A percentile compares a stretch with the other conserved stretches of the same genome.
phyloP scores from a whole-genome alignment of 2,329 filamentous ascomycete genomes.

The Alternaria panax region DNA sequence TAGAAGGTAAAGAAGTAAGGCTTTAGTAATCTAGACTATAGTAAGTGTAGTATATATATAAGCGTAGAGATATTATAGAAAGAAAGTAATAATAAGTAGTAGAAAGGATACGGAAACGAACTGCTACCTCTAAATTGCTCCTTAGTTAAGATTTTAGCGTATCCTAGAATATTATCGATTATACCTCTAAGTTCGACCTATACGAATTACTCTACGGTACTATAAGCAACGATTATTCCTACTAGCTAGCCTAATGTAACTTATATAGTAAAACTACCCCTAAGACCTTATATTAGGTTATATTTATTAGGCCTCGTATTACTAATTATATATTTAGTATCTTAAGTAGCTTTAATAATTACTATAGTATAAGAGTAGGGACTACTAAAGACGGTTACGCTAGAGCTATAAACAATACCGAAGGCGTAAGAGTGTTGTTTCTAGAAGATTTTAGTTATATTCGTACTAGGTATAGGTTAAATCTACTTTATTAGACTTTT shows the following conservation, averaged over 20 bases:
- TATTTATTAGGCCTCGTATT: neutral
- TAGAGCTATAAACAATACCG: neutral
- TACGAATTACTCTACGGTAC: neutral
- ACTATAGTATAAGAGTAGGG: neutral
- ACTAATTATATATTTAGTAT: neutral
- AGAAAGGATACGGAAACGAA: neutral
- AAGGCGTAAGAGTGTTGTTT: neutral
- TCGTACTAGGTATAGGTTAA: neutral
- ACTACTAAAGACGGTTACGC: neutral
- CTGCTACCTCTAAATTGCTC: neutral
- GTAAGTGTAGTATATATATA: neutral
- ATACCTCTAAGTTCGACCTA: neutral
- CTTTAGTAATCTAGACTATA: neutral
- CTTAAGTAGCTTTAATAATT: neutral
- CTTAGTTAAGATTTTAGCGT: neutral
- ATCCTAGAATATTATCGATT: neutral
- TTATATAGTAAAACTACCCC: neutral
- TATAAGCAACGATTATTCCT: neutral
- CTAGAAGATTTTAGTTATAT: neutral
- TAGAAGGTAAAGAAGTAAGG: neutral
- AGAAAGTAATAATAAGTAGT: neutral
- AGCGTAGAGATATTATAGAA: neutral
- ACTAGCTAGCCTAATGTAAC: neutral
- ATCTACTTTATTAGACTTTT: neutral
- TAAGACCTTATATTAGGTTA: neutral